Conservation (phyloP, 208 protist genomes). For the Trypanosoma platydactyli region DNA sequence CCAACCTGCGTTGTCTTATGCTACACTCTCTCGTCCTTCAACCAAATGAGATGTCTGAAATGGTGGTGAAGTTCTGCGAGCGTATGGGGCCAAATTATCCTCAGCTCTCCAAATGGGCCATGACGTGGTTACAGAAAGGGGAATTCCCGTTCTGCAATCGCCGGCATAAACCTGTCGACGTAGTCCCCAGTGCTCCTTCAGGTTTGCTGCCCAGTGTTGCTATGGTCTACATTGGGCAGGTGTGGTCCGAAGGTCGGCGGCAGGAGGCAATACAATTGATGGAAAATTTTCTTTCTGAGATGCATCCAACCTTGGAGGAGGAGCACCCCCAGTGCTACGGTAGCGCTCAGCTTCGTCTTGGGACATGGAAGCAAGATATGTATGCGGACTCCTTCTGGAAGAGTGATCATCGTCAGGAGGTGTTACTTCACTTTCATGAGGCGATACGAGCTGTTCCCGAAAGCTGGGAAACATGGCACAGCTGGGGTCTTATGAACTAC, state of each 20-base stretch:
- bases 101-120: constrained; percentile 84
- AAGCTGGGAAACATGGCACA: constrained; percentile 96
- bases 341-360: constrained; percentile 75
- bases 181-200: not conserved
- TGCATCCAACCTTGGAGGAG: constrained; percentile 55
- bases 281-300: constrained; percentile 73
- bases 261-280: constrained; percentile 68
- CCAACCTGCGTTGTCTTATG: constrained; percentile 95
- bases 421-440: constrained; percentile 80
- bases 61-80: constrained; percentile 97
- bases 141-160: constrained; percentile 33
- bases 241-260: constrained; percentile 84
- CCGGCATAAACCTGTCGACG: constrained; percentile 32
- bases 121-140: constrained; percentile 72
- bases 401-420: constrained; percentile 57
- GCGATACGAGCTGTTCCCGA: constrained; percentile 77
- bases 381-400: constrained; percentile 87
- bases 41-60: constrained; percentile 92
- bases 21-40: constrained; percentile 95
- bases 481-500: constrained; percentile 98
- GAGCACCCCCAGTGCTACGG: constrained; percentile 65
- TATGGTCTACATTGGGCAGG: constrained; percentile 77
- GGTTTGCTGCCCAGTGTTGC: constrained; percentile 39
- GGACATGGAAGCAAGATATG: constrained; percentile 87
- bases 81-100: constrained; percentile 73